A percentile compares a stretch with the other conserved stretches of the same genome.
Conservation (phyloP, 2,329 filamentous ascomycete genomes). For the Aaosphaeria pasadenensis region DNA sequence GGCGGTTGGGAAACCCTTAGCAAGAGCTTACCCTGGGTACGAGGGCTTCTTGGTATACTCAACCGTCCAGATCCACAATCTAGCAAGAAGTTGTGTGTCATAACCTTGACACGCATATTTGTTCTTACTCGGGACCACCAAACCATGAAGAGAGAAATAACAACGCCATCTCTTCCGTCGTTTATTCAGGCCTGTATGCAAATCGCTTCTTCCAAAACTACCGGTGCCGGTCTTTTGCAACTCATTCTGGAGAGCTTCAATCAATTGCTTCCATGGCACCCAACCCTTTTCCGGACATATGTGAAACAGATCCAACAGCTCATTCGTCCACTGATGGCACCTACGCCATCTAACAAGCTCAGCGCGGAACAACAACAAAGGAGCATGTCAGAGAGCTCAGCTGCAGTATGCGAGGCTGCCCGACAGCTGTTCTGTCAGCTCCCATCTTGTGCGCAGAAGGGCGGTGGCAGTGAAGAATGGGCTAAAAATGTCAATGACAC, state of each 20-base stretch:
- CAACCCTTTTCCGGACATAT: conserved; percentile 78
- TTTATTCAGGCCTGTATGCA: conserved; percentile 74
- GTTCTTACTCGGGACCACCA: conserved; percentile 77
- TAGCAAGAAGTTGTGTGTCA: conserved; percentile 72
- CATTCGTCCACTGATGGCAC: conserved; percentile 60
- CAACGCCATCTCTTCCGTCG: conserved; percentile 72
- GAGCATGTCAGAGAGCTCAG: conserved; percentile 46
- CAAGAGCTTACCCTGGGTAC: conserved; percentile 71
- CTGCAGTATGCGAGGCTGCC: conserved; percentile 55
- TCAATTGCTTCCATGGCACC: conserved; percentile 73
- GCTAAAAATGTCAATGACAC: conserved; percentile 60
- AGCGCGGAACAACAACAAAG: conserved; percentile 13
- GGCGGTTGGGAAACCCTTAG: conserved; percentile 81
- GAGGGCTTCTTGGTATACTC: conserved; percentile 70
- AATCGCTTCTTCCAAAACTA: conserved; percentile 40
- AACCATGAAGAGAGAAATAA: conserved; percentile 81
- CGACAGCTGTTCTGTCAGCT: conserved; percentile 67
- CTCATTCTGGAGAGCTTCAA: conserved; percentile 69
- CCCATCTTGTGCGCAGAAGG: conserved; percentile 78
- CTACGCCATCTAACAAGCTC: conserved; percentile 51
- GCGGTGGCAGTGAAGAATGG: conserved; percentile 76
- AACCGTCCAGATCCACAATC: conserved; percentile 75
- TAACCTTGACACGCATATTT: conserved; percentile 81
- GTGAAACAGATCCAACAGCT: conserved; percentile 64
- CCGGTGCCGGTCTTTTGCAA: conserved; percentile 52